phyloP scores from a whole-genome alignment of 2,329 filamentous ascomycete genomes.

The Talaromyces albobiverticillius region DNA sequence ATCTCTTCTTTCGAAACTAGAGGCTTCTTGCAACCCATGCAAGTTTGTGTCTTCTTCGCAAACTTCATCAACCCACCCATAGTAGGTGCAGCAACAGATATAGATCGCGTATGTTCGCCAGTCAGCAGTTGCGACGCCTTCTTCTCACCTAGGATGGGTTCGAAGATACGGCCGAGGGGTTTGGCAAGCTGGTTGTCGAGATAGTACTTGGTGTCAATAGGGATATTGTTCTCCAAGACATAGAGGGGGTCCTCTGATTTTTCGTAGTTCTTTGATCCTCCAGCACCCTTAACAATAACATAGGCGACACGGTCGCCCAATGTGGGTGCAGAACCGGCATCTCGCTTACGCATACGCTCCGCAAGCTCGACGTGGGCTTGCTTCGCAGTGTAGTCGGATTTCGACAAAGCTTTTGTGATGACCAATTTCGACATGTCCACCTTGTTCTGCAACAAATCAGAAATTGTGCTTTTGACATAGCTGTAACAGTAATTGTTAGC shows the following conservation, averaged over 20 bases:
- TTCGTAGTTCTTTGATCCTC: slow-evolving; percentile 92
- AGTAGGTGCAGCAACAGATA: slow-evolving; percentile 85
- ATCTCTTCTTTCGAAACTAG: slow-evolving; percentile 75
- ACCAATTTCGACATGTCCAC: slow-evolving; percentile 99
- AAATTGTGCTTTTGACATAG: slow-evolving; percentile 94
- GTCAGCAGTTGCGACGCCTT: slow-evolving; percentile 82
- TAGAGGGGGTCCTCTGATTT: slow-evolving; percentile 96
- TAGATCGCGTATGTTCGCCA: slow-evolving; percentile 91
- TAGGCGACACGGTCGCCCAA: slow-evolving; percentile 96
- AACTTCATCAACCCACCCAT: slow-evolving; percentile 98
- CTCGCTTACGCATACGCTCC: slow-evolving; percentile 94
- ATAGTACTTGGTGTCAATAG: slow-evolving; percentile 98
- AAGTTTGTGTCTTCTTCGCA: slow-evolving; percentile 94
- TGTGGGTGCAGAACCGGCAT: slow-evolving; percentile 86
- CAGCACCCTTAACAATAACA: slow-evolving; percentile 90
- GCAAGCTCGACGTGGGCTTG: slow-evolving; percentile 96
- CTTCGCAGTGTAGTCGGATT: slow-evolving; percentile 83
- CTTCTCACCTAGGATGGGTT: slow-evolving; percentile 92
- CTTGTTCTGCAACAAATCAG: slow-evolving; percentile 93
- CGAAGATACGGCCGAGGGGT: slow-evolving; percentile 90
- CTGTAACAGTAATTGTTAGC: slow-evolving; percentile 52
- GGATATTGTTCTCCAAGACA: slow-evolving; percentile 94
- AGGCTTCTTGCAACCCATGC: slow-evolving; percentile 99
- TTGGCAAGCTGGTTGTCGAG: slow-evolving; percentile 98
- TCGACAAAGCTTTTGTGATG: slow-evolving; percentile 95